phyloP scores from a whole-genome alignment of 495 filamentous ascomycete species.

The Penicillium macrosclerotiorum region DNA sequence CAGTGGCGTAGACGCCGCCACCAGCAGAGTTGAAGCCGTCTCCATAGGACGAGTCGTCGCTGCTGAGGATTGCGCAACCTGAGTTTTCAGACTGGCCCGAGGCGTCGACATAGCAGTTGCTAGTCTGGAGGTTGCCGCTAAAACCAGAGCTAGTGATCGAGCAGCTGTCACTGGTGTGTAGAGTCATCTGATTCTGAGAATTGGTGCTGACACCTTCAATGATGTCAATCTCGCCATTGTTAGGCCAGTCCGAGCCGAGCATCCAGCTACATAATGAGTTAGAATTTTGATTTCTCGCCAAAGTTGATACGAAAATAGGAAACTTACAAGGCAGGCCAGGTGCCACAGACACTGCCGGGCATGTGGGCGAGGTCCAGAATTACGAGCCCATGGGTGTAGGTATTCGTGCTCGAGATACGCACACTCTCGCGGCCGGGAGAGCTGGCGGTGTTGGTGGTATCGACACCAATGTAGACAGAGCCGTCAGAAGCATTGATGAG shows the following conservation, averaged over 20 bases:
- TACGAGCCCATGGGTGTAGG: slow-evolving; percentile 56
- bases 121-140: slow-evolving; percentile 31
- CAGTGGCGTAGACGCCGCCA: slow-evolving; percentile 63
- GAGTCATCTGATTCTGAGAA: slow-evolving; percentile 57
- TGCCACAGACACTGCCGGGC: slow-evolving; percentile 52
- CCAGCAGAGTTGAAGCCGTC: slow-evolving; percentile 53
- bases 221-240: slow-evolving; percentile 70
- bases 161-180: slow-evolving; percentile 64
- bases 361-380: slow-evolving; percentile 60
- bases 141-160: slow-evolving; percentile 49
- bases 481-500: slow-evolving; percentile 53
- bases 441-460: slow-evolving; percentile 28
- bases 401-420: slow-evolving; percentile 51
- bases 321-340: slow-evolving; percentile 61
- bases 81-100: slow-evolving; percentile 43
- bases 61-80: slow-evolving; percentile 51
- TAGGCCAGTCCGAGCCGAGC: slow-evolving; percentile 60
- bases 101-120: slow-evolving; percentile 55
- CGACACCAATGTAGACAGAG: slow-evolving; percentile 46
- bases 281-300: slow-evolving; percentile 1
- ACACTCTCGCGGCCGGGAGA: slow-evolving; percentile 58
- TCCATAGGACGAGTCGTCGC: slow-evolving; percentile 47
- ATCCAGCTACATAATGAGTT: slow-evolving; percentile 41
- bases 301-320: neutral
- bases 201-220: slow-evolving; percentile 67